Evolutionary conservation across 345 rosid genomes (phyloP), one percentile per base, ranked within the genome.

Genomic region (Euclidium syriacum): DNA sequence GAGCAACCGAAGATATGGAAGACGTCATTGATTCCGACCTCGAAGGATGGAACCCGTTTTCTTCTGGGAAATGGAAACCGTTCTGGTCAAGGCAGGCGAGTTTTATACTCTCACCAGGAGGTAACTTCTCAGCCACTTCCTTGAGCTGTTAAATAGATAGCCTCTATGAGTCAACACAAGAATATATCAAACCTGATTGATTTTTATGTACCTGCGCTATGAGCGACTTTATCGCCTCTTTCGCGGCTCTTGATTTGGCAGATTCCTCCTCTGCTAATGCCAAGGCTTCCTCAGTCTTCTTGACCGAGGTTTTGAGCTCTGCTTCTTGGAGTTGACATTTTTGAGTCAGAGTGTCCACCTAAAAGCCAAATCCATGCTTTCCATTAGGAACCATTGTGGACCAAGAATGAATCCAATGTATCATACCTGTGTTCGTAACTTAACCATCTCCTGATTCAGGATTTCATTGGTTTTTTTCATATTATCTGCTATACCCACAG

Each of bases 221-320:
- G 52, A 95, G 87, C 5, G 95, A 95, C 77, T 86, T 95, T 47
- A 95, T 95, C 18, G 87, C 97, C 50, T 95, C 99, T 77, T 90
- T 95, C 59, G 96, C 95, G 17, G 97, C 96, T 81, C 74, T 85
- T 47, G 95, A 84, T 70, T 88, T 95, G 14, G 87, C 80, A 27
- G 99, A 86, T 74, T 90, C 97, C 36, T 95, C 97, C 7, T 84
- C 81, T 56, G 92, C 95, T 68, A 85, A 24, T 57, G 71, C 58
- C 74, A 77, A 67, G 22, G 97, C 95, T 76, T 95, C 97, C 67
- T 95, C 95, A 35, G 84, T 77, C 74, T 84, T 83, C 81, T 77
- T 90, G 6, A 83, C 74, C 20, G 97, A 87, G 64, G 79, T 87
- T 67, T 83, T 84, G 67, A 95, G 89, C 79, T 95, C 97, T 38